A percentile compares a stretch with the other conserved stretches of the same genome.
These are phyloP conservation scores for Pistacia integerrima DNA, from an alignment of 345 rosid genomes.

Conservation along the genomic window DNA sequence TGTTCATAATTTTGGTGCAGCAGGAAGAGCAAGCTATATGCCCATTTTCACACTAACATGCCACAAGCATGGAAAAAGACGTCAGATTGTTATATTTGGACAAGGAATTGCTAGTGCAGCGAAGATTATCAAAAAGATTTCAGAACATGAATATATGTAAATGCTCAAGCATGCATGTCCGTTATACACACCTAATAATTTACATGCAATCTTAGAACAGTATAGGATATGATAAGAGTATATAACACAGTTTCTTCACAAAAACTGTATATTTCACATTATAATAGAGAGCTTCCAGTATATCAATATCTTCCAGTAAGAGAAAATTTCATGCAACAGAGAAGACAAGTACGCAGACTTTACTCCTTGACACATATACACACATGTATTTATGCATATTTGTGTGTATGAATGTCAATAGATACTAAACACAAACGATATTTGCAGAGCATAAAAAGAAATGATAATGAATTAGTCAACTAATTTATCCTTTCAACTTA, in stretches of 20 bases:
- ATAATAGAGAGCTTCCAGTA: not conserved
- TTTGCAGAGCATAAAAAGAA: too few species aligned
- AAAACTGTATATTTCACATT: not conserved
- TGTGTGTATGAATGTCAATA: not conserved
- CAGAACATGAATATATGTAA: not conserved
- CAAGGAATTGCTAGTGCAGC: not conserved
- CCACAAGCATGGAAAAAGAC: conserved; percentile 1
- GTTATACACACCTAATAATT: not conserved
- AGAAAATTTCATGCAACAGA: not conserved
- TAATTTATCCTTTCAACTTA: not conserved
- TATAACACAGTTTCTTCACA: not conserved
- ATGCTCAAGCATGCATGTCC: not conserved
- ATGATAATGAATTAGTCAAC: not conserved
- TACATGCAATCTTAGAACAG: not conserved
- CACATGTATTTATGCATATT: not conserved
- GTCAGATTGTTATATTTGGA: conserved; percentile 11
- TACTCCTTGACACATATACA: not conserved
- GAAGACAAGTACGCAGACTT: not conserved
- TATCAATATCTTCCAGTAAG: not conserved
- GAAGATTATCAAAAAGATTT: not conserved
- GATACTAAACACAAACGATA: not conserved
- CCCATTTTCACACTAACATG: conserved; percentile 66
- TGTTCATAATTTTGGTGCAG: conserved; percentile 45
- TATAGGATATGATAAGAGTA: not conserved
- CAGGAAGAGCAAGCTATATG: conserved; percentile 61